Base-by-base conservation (phyloP, 805 yeast genomes). In the Isabelozyma pseudorhagii region DNA sequence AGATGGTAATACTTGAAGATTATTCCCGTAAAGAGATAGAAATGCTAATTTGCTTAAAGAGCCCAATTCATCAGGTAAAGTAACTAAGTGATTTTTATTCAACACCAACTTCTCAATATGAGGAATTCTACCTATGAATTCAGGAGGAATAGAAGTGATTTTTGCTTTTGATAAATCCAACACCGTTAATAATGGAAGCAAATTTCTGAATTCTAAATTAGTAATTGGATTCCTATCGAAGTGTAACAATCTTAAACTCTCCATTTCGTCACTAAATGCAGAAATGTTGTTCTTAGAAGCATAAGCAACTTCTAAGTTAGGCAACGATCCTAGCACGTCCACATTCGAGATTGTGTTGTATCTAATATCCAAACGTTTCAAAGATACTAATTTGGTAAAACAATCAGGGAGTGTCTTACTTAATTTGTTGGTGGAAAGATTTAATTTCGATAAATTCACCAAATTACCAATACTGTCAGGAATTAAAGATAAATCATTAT, bases 141-240 rank as follows among this genome's bases (percentile, higher is more conserved):
- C 80, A 7, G 80, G 75, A 0, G 92, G 85, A 28, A 94, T 72
- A 6, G 88, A 76, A 0, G 97, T 82, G 45, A 94, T 71, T 58
- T 89, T 90, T 1, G 97, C 97, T 60, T 87, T 87, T 8, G 88
- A 82, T 47, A 94, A 71, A 53, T 90, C 90, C 45, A 94, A 74
- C 14, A 83, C 81, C 1, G 90, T 84, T 63, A 91, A 73, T 53
- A 81, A 77, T 9, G 76, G 73, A 64, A 89, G 80, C 18, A 76
- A 64, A 34, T 80, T 81, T 38, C 68, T 70, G 53, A 84, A 79
- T 28, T 73, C 73, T 54, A 89, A 77, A 50, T 80, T 77, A 0
- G 97, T 90, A 48, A 91, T 81, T 5, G 97, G 97, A 63, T 91
- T 92, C 61, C 87, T 81, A 61, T 87, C 91, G 44, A 91, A 72